A percentile compares a stretch with the other conserved stretches of the same genome.
phyloP scores from a whole-genome alignment of 2,329 filamentous ascomycete genomes.

The Harringtonia lauricola region DNA sequence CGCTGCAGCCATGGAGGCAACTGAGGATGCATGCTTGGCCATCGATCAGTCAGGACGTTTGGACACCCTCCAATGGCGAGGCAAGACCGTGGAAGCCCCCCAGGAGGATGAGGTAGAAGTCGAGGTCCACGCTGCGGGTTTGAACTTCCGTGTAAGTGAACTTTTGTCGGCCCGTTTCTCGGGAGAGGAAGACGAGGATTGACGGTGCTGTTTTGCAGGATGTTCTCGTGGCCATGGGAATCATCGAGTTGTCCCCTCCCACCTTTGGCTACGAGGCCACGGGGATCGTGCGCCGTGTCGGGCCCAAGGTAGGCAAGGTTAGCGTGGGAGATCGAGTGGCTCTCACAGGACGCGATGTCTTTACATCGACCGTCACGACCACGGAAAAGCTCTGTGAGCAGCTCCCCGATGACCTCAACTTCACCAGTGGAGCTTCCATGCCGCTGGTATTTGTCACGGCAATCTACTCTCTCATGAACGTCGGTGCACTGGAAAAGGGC shows the following conservation, averaged over 20 bases:
- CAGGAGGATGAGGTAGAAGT: slow-evolving; percentile 14
- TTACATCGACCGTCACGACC: too few relatives aligned
- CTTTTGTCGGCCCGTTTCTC: neutral
- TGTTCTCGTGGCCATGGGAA: slow-evolving; percentile 18
- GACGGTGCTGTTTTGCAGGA: slow-evolving; percentile 24
- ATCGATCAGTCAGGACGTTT: too few relatives aligned
- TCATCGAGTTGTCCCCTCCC: slow-evolving; percentile 3
- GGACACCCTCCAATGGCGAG: slow-evolving; percentile 15
- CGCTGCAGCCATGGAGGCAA: too few relatives aligned
- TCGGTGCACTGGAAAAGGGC: slow-evolving; percentile 12
- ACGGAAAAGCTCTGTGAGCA: slow-evolving; percentile 7
- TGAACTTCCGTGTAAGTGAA: slow-evolving; percentile 14
- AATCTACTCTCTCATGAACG: slow-evolving; percentile 14
- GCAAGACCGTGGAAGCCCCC: slow-evolving; percentile 7
- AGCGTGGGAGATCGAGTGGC: slow-evolving; percentile 20
- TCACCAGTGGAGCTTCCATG: slow-evolving; percentile 15
- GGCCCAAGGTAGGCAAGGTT: slow-evolving; percentile 10
- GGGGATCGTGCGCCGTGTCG: slow-evolving; percentile 6
- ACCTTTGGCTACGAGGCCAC: slow-evolving; percentile 15
- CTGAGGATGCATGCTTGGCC: too few relatives aligned
- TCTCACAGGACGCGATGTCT: too few relatives aligned
- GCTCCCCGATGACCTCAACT: slow-evolving; percentile 16
- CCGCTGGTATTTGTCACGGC: slow-evolving; percentile 17
- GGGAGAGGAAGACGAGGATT: too few relatives aligned
- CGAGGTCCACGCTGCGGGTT: slow-evolving; percentile 14